Evolutionary conservation across 192 early-diverging fungal genomes (phyloP), one percentile per base, ranked within the genome.

Genomic region (Coemansia sp.): DNA sequence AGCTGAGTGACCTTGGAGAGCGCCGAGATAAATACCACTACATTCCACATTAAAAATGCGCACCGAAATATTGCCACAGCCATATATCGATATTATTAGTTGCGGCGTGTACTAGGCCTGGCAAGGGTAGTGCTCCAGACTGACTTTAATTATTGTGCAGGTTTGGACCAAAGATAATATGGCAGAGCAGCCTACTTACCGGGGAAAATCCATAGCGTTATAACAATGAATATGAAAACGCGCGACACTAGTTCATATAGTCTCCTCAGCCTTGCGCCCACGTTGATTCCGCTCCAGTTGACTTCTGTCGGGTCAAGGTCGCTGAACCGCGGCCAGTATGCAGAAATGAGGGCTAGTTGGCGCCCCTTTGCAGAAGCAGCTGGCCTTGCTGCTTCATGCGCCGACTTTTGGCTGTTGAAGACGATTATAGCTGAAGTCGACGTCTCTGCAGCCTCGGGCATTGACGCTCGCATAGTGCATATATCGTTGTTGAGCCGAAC

Each of bases 21-120:
- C 35, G 57, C 41, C 14, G 65, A 67, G 14, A 67, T 49, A 46
- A 67, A 59, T 8, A 60, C 64, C 22, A 67, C 56, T 39, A 54
- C 57, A 31, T 1, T n/a, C n/a, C n/a, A 39, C 19, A 19, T 14
- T 20, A 15, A 19, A 25, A 31, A 10, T 29, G 31, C 32, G 32
- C 31, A 19, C 54, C 14, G 6, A 11, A 19, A 3, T 17, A 35
- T 6, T 20, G 17, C n/a, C 43, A 6, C 7, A 32, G 31, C 19
- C 19, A 1, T n/a, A 37, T 29, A 27, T 10, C 29, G 31, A 9
- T 19, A 22, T 31, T 6, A 31, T 14, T 53, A 53, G 29, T 20
- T 22, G 41, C 41, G 5, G 41, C 41, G 6, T 17, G n/a, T 7
- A 25, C 11, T 10, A 10, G 46, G 25, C 22, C 12, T 10, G 22